These are phyloP conservation scores for Periglandula ipomoeae DNA, from an alignment of 2,329 filamentous ascomycete genomes.

Conservation along the genomic window DNA sequence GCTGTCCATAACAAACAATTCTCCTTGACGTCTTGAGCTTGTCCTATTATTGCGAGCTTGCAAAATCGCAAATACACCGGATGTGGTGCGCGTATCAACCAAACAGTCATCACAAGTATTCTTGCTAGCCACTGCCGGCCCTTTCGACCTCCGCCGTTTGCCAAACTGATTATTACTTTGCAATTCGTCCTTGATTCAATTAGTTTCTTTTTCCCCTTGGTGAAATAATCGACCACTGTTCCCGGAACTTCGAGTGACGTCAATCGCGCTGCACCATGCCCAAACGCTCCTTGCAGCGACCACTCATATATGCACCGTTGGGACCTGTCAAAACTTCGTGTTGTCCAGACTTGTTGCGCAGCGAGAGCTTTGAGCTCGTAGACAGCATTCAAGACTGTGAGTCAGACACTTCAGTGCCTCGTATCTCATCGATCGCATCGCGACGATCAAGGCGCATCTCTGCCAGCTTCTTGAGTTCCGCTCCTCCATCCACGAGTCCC, in stretches of 20 bases:
- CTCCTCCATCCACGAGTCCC: constrained; percentile 18
- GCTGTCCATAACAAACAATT: not conserved
- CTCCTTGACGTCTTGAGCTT: not conserved
- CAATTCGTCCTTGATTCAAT: no score
- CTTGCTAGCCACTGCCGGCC: no score
- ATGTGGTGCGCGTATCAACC: not conserved
- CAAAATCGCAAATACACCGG: not conserved
- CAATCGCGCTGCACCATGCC: constrained; percentile 11
- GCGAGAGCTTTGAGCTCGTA: constrained; percentile 25
- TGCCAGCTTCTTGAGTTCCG: constrained; percentile 19
- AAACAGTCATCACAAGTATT: not conserved
- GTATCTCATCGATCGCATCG: not conserved
- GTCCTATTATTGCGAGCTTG: not conserved
- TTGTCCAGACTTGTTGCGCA: constrained; percentile 25
- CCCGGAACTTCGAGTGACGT: not conserved
- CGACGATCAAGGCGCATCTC: constrained; percentile 17
- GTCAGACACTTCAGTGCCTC: not conserved
- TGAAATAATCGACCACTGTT: not conserved
- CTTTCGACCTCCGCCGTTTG: no score
- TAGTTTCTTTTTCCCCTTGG: not conserved
- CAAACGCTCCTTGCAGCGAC: constrained; percentile 10
- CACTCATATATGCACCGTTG: constrained; percentile 26
- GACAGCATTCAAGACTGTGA: constrained; percentile 26
- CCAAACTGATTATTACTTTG: no score
- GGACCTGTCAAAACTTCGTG: constrained; percentile 29